These are phyloP conservation scores for Posidonia oceanica DNA, from an alignment of 116 monocot genomes.

Conservation along the genomic window DNA sequence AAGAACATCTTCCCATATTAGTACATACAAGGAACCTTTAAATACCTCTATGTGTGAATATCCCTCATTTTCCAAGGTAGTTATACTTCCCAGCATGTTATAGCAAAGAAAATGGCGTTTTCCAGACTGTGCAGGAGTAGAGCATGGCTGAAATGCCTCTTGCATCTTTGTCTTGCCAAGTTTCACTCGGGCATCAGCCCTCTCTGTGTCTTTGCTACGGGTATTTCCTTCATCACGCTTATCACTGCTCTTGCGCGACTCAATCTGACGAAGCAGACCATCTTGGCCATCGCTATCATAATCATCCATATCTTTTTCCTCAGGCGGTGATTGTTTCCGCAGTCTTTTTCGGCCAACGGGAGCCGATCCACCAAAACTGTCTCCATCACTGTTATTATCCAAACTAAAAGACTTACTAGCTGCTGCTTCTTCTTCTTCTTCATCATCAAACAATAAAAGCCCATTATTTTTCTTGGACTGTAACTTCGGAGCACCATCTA, in stretches of 20 bases:
- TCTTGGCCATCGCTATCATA: slow-evolving; percentile 60
- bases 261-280: slow-evolving; percentile 52
- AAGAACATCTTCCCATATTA: neutral
- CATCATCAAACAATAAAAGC: slow-evolving; percentile 55
- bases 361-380: slow-evolving; percentile 37
- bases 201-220: slow-evolving; percentile 31
- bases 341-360: slow-evolving; percentile 51
- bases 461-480: slow-evolving; percentile 25
- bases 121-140: slow-evolving; percentile 63
- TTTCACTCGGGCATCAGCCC: slow-evolving; percentile 15
- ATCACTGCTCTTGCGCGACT: slow-evolving; percentile 38
- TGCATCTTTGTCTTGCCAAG: slow-evolving; percentile 35
- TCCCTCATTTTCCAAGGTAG: slow-evolving; percentile 86
- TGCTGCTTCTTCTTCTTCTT: slow-evolving; percentile 22
- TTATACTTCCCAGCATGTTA: slow-evolving; percentile 88
- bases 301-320: slow-evolving; percentile 36
- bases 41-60: slow-evolving; percentile 89
- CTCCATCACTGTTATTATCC: slow-evolving; percentile 40
- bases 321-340: slow-evolving; percentile 26
- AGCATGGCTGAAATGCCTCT: slow-evolving; percentile 86
- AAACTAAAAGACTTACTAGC: slow-evolving; percentile 43
- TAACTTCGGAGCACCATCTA: slow-evolving; percentile 43
- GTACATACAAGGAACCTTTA: neutral
- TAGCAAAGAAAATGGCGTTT: slow-evolving; percentile 80
- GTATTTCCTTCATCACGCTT: slow-evolving; percentile 15